Evolutionary conservation across 2,329 filamentous ascomycete species (phyloP).

Genomic region (Epichloe elymi): DNA sequence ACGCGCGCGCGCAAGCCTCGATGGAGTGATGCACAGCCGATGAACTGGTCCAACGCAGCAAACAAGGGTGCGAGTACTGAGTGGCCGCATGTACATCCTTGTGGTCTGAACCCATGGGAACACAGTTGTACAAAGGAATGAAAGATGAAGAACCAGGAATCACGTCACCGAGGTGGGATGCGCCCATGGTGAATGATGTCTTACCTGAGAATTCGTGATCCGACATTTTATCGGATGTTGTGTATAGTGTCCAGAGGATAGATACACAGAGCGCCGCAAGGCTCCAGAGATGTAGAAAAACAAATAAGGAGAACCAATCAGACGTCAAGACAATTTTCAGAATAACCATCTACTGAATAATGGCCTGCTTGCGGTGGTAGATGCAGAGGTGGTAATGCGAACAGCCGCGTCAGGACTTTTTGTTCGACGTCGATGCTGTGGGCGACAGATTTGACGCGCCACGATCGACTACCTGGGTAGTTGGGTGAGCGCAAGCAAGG

Average conservation of each 20-base stretch:
- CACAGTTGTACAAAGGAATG: neutral
- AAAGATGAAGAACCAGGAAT: neutral
- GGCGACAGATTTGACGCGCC: slow-evolving; percentile 1
- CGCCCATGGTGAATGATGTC: slow-evolving; percentile 11
- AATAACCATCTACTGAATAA: no score
- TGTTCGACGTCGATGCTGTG: neutral
- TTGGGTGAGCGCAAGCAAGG: neutral
- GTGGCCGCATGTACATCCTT: neutral
- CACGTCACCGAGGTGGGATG: neutral
- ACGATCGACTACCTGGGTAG: neutral
- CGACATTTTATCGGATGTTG: slow-evolving; percentile 34
- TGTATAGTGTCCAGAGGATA: neutral
- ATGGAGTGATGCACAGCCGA: slow-evolving; percentile 1
- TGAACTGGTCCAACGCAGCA: neutral
- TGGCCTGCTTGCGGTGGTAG: no score
- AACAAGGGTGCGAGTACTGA: slow-evolving; percentile 3
- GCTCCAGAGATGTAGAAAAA: neutral
- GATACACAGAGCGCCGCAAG: neutral
- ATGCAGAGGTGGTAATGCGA: neutral
- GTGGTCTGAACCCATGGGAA: neutral
- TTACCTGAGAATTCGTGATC: slow-evolving; percentile 53
- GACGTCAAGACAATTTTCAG: neutral
- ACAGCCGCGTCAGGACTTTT: neutral
- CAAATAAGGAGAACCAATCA: neutral
- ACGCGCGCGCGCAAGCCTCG: neutral